Evolutionary conservation across 164 flowering plant species (phyloP).

Genomic region (Aristolochia californica): DNA sequence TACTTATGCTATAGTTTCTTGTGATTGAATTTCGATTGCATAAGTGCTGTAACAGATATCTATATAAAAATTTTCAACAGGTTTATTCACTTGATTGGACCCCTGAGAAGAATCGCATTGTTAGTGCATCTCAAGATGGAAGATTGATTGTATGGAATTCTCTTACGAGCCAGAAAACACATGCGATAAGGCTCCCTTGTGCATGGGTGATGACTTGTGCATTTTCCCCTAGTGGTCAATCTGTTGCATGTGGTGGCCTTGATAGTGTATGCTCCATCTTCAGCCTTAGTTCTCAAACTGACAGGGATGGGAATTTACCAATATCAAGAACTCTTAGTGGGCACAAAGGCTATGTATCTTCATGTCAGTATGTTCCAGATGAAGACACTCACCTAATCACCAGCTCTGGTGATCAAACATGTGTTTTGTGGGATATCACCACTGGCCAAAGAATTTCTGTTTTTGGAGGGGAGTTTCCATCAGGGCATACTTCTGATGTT

Average conservation of each 20-base stretch:
- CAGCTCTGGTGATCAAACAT: constrained; percentile 92
- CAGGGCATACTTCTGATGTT: constrained; percentile 91
- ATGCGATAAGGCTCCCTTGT: constrained; percentile 91
- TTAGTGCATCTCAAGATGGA: constrained; percentile 98
- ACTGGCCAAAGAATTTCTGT: constrained; percentile 87
- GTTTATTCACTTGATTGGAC: constrained; percentile 96
- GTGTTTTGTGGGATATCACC: constrained; percentile 91
- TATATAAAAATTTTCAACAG: constrained; percentile 20
- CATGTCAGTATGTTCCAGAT: constrained; percentile 91
- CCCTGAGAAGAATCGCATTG: constrained; percentile 74
- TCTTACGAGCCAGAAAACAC: constrained; percentile 94
- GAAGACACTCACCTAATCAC: constrained; percentile 81
- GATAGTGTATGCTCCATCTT: constrained; percentile 91
- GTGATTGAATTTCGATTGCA: no score
- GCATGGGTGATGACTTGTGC: constrained; percentile 99
- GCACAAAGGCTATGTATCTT: constrained; percentile 90
- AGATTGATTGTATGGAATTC: constrained; percentile 96
- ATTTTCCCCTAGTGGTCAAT: constrained; percentile 88
- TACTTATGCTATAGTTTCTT: no score
- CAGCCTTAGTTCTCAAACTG: constrained; percentile 72
- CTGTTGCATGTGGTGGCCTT: constrained; percentile 97
- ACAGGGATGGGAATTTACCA: constrained; percentile 71
- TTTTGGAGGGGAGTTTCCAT: constrained; percentile 97
- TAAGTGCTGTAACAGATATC: no score
- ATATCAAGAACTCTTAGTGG: constrained; percentile 72